phyloP scores from a whole-genome alignment of 148 eudicot species.

The Drosera capensis region DNA sequence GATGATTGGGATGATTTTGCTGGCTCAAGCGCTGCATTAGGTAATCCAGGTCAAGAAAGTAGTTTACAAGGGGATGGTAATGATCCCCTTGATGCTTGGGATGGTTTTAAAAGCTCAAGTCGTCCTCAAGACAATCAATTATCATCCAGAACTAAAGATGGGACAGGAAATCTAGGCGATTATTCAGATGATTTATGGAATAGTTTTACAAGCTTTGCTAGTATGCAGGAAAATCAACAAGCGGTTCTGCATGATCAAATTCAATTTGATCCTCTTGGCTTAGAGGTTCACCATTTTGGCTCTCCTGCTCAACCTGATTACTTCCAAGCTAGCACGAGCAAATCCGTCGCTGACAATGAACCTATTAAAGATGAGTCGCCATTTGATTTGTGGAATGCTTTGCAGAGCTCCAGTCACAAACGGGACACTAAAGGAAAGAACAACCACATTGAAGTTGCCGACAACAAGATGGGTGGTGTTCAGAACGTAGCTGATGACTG shows the following conservation, averaged over 20 bases:
- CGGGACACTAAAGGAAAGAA: constrained; percentile 7
- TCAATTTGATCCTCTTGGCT: constrained; percentile 26
- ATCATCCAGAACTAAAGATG: constrained; percentile 5
- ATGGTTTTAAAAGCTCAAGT: constrained; percentile 9
- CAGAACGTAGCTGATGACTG: constrained; percentile 27
- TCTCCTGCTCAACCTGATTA: constrained; percentile 6
- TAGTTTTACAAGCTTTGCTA: constrained; percentile 10
- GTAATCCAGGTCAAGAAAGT: constrained; percentile 3
- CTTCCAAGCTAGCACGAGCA: constrained; percentile 5
- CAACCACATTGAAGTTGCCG: constrained; percentile 9
- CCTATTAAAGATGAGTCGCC: constrained; percentile 22
- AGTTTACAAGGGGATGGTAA: constrained; percentile 3
- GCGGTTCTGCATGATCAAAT: not conserved
- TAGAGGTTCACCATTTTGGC: constrained; percentile 25
- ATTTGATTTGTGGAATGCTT: constrained; percentile 39
- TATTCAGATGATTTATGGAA: constrained; percentile 7
- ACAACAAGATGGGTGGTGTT: constrained; percentile 11
- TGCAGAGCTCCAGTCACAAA: constrained; percentile 12
- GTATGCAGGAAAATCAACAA: constrained; percentile 1
- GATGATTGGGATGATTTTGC: constrained; percentile 16
- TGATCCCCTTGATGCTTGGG: constrained; percentile 11
- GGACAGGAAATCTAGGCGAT: constrained; percentile 4
- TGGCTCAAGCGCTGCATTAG: constrained; percentile 2
- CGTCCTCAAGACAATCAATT: constrained; percentile 1
- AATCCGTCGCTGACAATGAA: constrained; percentile 10